Percentiles rank a stretch among this genome's conserved stretches.
These are phyloP conservation scores for Coemansia sp. DNA, from an alignment of 192 early-diverging fungal species.

Conservation along the genomic window DNA sequence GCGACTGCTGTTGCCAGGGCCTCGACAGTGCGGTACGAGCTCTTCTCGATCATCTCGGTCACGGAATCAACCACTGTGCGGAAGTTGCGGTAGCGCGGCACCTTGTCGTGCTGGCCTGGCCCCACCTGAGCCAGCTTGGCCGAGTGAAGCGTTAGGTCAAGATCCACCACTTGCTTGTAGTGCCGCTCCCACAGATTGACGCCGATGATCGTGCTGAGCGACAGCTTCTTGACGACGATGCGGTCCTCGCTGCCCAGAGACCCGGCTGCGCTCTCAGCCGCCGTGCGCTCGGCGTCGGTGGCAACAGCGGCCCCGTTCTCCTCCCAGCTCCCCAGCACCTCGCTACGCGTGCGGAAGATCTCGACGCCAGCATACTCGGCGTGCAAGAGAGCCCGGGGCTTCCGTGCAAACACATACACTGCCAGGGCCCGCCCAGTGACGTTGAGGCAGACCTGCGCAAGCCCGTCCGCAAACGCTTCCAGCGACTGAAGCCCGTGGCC, in stretches of 20 bases:
- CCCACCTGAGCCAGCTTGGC: constrained; percentile 4
- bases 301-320: background rate
- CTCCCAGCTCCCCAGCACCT: constrained; percentile 43
- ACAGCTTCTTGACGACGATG: constrained; percentile 79
- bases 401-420: constrained; percentile 70
- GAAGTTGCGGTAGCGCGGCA: constrained; percentile 76
- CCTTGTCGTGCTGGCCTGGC: constrained; percentile 50
- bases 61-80: constrained; percentile 83
- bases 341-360: constrained; percentile 68
- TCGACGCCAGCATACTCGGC: constrained; percentile 83
- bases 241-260: constrained; percentile 57
- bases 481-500: constrained; percentile 62
- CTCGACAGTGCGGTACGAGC: constrained; percentile 92
- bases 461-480: constrained; percentile 63
- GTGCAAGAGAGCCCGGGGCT: constrained; percentile 86
- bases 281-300: constrained; percentile 19
- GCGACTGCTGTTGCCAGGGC: constrained; percentile 82
- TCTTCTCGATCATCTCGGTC: constrained; percentile 74
- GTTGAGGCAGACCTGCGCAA: constrained; percentile 56
- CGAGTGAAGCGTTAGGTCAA: constrained; percentile 54
- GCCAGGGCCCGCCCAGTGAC: constrained; percentile 56
- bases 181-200: constrained; percentile 95
- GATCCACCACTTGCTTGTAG: constrained; percentile 85
- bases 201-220: constrained; percentile 82
- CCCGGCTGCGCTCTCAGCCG: constrained; percentile 28